A percentile compares a stretch with the other conserved stretches of the same genome.
Evolutionary conservation across 139 green algal species (phyloP).

Genomic region (Diplosphaera chodatii): DNA sequence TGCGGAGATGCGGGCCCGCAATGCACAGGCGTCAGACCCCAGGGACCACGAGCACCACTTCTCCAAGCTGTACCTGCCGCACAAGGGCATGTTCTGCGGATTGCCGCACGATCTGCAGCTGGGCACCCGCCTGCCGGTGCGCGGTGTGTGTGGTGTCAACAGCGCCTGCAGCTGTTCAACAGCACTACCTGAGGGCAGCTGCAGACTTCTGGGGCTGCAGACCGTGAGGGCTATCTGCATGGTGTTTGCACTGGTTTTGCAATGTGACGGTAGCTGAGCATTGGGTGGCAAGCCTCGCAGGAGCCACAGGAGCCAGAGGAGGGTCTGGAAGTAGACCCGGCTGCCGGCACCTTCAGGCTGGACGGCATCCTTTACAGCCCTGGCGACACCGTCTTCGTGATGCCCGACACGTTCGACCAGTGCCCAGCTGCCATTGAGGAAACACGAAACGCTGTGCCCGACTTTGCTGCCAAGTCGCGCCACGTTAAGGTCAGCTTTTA

Average conservation of each 20-base stretch:
- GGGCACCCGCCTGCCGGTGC: constrained; percentile 19
- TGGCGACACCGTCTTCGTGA: constrained; percentile 77
- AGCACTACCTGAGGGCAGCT: too few relatives aligned
- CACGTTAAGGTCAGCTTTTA: constrained; percentile 77
- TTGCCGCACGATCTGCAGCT: constrained; percentile 49
- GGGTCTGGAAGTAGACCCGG: constrained; percentile 17
- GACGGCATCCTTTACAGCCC: constrained; percentile 50
- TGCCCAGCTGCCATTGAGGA: background rate
- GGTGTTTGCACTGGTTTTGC: too few relatives aligned
- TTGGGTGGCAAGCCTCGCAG: too few relatives aligned
- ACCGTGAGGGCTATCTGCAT: too few relatives aligned
- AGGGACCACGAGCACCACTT: constrained; percentile 60
- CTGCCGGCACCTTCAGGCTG: constrained; percentile 44
- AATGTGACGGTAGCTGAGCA: too few relatives aligned
- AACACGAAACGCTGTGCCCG: constrained; percentile 15
- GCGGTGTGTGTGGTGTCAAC: too few relatives aligned
- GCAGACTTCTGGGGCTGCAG: too few relatives aligned
- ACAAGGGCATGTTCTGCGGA: constrained; percentile 81
- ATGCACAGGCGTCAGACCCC: constrained; percentile 23
- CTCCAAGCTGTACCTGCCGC: constrained; percentile 70
- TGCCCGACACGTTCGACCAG: constrained; percentile 48
- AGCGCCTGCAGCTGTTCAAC: too few relatives aligned
- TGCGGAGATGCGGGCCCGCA: constrained; percentile 25
- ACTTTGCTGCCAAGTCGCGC: constrained; percentile 48
- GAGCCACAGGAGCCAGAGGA: constrained; percentile 8